Conservation (phyloP, 306 rosid genomes). For the Albizia julibrissin region DNA sequence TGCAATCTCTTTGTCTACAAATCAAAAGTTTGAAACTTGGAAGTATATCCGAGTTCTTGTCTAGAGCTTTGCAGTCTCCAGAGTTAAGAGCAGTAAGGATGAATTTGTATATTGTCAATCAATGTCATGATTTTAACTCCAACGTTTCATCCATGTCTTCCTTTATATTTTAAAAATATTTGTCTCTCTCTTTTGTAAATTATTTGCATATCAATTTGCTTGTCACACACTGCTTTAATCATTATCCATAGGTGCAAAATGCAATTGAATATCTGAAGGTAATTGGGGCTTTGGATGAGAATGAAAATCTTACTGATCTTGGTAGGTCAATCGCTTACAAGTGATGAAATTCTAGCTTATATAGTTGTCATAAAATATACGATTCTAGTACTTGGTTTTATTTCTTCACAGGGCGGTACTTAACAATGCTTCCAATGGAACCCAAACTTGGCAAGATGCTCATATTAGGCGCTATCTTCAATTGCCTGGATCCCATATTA, state of each 20-base stretch:
- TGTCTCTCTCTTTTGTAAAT: conserved; percentile 16
- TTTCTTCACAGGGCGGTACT: conserved; percentile 70
- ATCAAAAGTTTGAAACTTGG: conserved; percentile 92
- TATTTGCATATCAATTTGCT: conserved; percentile 30
- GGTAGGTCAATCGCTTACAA: conserved; percentile 51
- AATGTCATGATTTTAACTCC: conserved; percentile 10
- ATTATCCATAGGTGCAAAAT: conserved; percentile 74
- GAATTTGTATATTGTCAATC: conserved; percentile 25
- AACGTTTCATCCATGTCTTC: conserved; percentile 9
- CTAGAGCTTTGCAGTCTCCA: conserved; percentile 96
- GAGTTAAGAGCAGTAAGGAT: conserved; percentile 76
- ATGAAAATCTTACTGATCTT: conserved; percentile 77
- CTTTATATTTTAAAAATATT: not conserved
- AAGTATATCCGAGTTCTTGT: conserved; percentile 88
- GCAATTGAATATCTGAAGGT: conserved; percentile 85
- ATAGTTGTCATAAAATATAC: conserved; percentile 13
- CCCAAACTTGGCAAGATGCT: conserved; percentile 99
- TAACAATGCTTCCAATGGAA: conserved; percentile 90
- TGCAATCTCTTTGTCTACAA: conserved; percentile 96
- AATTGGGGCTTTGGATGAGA: conserved; percentile 88
- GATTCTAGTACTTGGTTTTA: conserved; percentile 27
- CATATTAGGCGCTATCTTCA: conserved; percentile 77
- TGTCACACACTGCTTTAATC: conserved; percentile 27
- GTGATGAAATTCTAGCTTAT: conserved; percentile 30
- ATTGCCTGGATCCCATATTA: conserved; percentile 91